phyloP scores from a whole-genome alignment of 345 rosid species.

The Microcos paniculata region DNA sequence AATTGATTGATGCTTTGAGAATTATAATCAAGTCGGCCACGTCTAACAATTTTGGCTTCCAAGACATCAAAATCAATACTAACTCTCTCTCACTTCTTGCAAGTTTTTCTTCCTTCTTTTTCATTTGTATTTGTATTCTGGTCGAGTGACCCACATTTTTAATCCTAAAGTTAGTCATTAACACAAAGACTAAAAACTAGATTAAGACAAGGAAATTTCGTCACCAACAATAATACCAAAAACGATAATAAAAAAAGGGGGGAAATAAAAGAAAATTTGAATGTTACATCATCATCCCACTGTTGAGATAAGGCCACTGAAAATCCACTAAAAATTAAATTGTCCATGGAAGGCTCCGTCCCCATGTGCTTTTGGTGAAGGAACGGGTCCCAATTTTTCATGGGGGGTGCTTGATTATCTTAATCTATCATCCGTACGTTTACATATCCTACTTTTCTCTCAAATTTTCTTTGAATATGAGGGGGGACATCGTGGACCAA shows the following conservation, averaged over 20 bases:
- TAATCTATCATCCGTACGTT: conserved; percentile 29
- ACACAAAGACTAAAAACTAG: not conserved
- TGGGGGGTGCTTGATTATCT: not conserved
- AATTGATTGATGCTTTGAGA: not conserved
- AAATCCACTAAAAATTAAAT: conserved; percentile 18
- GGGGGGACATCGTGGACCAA: not conserved
- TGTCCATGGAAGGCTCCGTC: conserved; percentile 15
- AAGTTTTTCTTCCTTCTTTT: not conserved
- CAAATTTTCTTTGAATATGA: not conserved
- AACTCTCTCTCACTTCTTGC: not conserved
- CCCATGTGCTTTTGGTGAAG: conserved; percentile 18
- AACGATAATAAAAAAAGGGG: too few species aligned
- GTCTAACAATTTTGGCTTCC: not conserved
- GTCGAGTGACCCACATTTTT: not conserved
- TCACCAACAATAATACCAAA: not conserved
- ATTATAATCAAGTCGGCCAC: not conserved
- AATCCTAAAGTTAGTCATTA: not conserved
- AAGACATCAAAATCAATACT: not conserved
- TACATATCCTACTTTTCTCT: conserved; percentile 2
- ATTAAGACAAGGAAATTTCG: not conserved
- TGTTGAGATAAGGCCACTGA: conserved; percentile 29
- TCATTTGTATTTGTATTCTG: not conserved
- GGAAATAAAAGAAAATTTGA: not conserved
- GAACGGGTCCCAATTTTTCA: not conserved
- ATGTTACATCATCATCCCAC: conserved; percentile 7